Evolutionary conservation across 805 yeast genomes (phyloP), one percentile per base, ranked within the genome.

Genomic region (Wickerhamiella hasegawae): DNA sequence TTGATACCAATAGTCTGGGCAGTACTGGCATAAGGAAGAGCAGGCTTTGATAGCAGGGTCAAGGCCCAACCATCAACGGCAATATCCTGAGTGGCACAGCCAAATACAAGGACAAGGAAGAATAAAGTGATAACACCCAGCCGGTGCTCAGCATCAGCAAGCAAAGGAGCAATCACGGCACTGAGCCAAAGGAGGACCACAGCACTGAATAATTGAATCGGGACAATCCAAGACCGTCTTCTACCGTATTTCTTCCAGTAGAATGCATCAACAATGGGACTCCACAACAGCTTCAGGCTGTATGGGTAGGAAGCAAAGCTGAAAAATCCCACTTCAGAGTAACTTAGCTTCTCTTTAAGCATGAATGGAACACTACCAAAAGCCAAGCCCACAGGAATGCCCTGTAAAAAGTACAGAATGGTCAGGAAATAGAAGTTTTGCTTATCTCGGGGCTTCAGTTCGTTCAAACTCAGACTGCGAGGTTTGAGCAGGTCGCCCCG

Each of bases 11-110:
- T 72, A 0, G 98, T 90, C 57, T 90, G 98, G 0, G 98, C 98
- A 0, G 98, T 90, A 4, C 94, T 81, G 0, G 98, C 97, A 60
- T 73, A 90, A 14, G 92, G 75, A 41, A 90, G 63, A 11, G 92
- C 77, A 19, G 70, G 71, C 18, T 74, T 73, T 14, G 85, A 73
- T 35, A 90, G 62, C 27, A 87, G 73, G 1, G 95, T 90, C 49
- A 90, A 60, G 0, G 97, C 96, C 98, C 98, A 90, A 9, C 98
- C 97, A 59, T 90, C 98, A 17, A 90, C 98, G 0, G 98, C 97
- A 37, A 90, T 90, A 53, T 90, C 98, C 56, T 90, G 98, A 0
- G 98, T 87, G 1, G 97, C 96, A 59, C 96, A 85, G 40, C 85
- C 64, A 39, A 87, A 70, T 22, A 90, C 90, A 40, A 90, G 60